phyloP scores from a whole-genome alignment of 768 basidiomycete species.

The Suillus variegatus region DNA sequence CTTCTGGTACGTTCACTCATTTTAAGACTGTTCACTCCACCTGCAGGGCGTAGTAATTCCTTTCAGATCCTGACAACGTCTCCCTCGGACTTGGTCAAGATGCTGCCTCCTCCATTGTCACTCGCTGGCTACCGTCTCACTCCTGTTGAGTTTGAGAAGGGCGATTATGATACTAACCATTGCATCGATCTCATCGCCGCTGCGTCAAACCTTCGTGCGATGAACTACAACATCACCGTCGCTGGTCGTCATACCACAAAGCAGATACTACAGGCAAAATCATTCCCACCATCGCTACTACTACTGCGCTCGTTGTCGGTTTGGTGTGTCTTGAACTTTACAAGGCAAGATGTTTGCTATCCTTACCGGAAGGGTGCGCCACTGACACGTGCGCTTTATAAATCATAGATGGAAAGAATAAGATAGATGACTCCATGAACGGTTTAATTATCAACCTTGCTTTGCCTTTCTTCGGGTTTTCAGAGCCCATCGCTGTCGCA shows the following conservation, averaged over 20 bases:
- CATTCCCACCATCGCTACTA: constrained; percentile 99
- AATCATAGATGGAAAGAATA: constrained; percentile 95
- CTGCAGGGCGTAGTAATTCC: constrained; percentile 8
- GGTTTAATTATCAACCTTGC: constrained; percentile 93
- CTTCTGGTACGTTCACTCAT: constrained; percentile 21
- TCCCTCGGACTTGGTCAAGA: constrained; percentile 52
- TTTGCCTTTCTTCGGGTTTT: constrained; percentile 98
- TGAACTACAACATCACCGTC: constrained; percentile 87
- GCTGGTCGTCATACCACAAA: constrained; percentile 94
- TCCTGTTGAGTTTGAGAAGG: constrained; percentile 98
- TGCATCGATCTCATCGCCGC: constrained; percentile 99
- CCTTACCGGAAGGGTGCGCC: not conserved
- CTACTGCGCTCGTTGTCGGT: constrained; percentile 94
- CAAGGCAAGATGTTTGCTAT: too few species aligned
- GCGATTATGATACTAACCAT: constrained; percentile 88
- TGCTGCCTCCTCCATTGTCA: constrained; percentile 86
- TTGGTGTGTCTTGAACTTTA: constrained; percentile 92
- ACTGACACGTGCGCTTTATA: constrained; percentile 31
- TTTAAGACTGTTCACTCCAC: not conserved
- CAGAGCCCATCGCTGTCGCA: constrained; percentile 88
- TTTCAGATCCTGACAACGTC: constrained; percentile 49
- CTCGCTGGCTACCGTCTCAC: constrained; percentile 94
- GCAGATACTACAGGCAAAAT: constrained; percentile 96
- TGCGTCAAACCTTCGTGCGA: constrained; percentile 93
- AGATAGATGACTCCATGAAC: constrained; percentile 96